Base-by-base conservation (phyloP, 176 grass and related monocot species). In the Hyparrhenia diplandra region DNA sequence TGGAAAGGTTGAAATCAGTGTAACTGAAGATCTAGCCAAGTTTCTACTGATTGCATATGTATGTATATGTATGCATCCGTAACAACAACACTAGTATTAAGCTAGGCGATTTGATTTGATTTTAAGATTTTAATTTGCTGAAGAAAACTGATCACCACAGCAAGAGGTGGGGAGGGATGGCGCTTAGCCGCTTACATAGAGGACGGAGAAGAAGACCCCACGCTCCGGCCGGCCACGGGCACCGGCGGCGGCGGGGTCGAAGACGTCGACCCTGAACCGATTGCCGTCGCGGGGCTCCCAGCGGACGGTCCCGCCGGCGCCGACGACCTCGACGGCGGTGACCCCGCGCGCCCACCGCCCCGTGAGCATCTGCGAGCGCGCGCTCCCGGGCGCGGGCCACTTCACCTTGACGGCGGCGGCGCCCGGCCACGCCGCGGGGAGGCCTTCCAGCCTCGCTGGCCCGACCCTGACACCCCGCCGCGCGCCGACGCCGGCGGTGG, bases 121-220 rank as follows among this genome's bases (percentile, higher is more conserved):
- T n/a, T n/a, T n/a, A n/a, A n/a, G n/a, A n/a, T n/a, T n/a, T n/a
- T n/a, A n/a, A n/a, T n/a, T 32, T 54, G 55, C 10, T 24, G 55
- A 59, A 11, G 23, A 59, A 59, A 59, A 12, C n/a, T 25, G 55
- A 59, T 25, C 1, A 25, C 9, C 55, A 2, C n/a, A n/a, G n/a
- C n/a, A n/a, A n/a, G n/a, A n/a, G n/a, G n/a, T 24, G 23, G 2
- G n/a, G 10, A 1, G 21, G 21, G 2, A 2, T 0, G 18, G 1
- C 2, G n/a, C n/a, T n/a, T n/a, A n/a, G 17, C 60, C 18, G 75
- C 96, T 95, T 85, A 99, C 97, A 40, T 85, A 89, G 67, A 99
- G 87, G 71, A 99, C 70, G 75, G 93, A 86, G 83, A 99, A 93
- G 69, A 68, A 65, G 31, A 91, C 84, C 29, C 84, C 85, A 35